These are phyloP conservation scores for Aspergillus thermomutatus DNA, from an alignment of 2,329 filamentous ascomycete species.

Conservation along the genomic window DNA sequence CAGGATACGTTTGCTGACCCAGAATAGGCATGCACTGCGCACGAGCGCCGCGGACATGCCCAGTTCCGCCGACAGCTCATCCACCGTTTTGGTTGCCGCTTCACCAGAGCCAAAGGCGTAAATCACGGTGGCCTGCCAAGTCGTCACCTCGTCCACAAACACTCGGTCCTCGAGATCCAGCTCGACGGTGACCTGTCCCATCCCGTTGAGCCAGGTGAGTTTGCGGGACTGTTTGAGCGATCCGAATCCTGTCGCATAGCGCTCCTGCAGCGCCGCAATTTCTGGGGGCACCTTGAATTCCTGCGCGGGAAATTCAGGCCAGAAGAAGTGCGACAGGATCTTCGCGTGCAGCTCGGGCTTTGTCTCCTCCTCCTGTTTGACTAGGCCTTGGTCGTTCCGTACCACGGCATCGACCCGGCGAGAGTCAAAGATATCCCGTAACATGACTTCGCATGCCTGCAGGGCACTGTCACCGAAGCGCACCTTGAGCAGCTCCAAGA, in stretches of 20 bases:
- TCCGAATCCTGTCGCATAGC: constrained; percentile 74
- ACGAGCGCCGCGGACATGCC: constrained; percentile 56
- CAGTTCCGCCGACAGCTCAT: constrained; percentile 48
- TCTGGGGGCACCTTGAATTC: constrained; percentile 45
- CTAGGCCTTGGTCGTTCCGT: constrained; percentile 48
- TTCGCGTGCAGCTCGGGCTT: constrained; percentile 65
- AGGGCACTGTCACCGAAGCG: constrained; percentile 81
- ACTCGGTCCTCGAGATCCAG: constrained; percentile 79
- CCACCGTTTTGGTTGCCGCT: constrained; percentile 37
- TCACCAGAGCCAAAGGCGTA: constrained; percentile 68
- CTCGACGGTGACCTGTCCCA: constrained; percentile 76
- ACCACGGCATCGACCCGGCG: constrained; percentile 68
- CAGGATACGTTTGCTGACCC: constrained; percentile 58
- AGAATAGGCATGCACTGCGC: constrained; percentile 60
- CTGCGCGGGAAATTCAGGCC: constrained; percentile 71
- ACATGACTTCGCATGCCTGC: constrained; percentile 96
- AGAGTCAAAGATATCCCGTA: constrained; percentile 87
- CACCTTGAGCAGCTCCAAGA: constrained; percentile 82
- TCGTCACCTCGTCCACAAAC: constrained; percentile 67
- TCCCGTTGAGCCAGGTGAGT: constrained; percentile 79
- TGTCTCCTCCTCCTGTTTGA: constrained; percentile 20
- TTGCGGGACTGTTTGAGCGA: constrained; percentile 78
- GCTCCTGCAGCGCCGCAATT: constrained; percentile 57
- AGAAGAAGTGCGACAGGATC: constrained; percentile 88
- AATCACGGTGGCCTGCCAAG: constrained; percentile 85